A percentile compares a stretch with the other conserved stretches of the same genome.
These are phyloP conservation scores for Saccharomycopsis fodiens DNA, from an alignment of 805 yeast species.

Conservation along the genomic window DNA sequence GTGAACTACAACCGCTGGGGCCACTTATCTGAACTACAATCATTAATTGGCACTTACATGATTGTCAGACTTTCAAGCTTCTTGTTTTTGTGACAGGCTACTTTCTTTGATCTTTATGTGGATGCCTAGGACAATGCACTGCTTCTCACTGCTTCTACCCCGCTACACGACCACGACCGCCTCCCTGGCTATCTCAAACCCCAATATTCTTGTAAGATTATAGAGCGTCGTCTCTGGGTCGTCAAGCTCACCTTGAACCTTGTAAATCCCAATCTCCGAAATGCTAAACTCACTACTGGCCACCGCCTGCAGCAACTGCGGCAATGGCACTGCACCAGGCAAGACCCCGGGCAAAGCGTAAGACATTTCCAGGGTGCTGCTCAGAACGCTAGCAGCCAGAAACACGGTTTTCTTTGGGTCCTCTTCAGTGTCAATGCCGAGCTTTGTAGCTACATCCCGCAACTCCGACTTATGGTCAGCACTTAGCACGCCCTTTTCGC, in stretches of 20 bases:
- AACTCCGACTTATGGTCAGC: no score
- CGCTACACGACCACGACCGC: neutral
- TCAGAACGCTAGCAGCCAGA: neutral
- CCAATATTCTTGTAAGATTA: neutral
- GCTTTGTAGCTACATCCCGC: neutral
- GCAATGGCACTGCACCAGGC: neutral
- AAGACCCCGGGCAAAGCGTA: neutral
- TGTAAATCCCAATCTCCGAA: neutral
- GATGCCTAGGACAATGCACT: no score
- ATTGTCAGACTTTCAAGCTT: no score
- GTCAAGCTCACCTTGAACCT: neutral
- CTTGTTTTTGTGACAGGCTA: no score
- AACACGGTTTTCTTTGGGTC: constrained; percentile 16
- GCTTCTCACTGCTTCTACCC: no score
- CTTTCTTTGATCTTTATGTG: no score
- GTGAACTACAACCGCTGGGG: no score
- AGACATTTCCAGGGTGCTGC: neutral
- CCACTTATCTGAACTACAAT: no score
- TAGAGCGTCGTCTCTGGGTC: neutral
- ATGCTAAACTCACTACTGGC: neutral
- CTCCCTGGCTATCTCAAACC: neutral
- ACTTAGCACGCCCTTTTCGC: constrained; percentile 30
- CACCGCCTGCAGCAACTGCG: neutral
- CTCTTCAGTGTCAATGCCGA: constrained; percentile 8
- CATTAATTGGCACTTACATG: no score